phyloP scores from a whole-genome alignment of 78 protist genomes.

The Dictyostelium purpureum region DNA sequence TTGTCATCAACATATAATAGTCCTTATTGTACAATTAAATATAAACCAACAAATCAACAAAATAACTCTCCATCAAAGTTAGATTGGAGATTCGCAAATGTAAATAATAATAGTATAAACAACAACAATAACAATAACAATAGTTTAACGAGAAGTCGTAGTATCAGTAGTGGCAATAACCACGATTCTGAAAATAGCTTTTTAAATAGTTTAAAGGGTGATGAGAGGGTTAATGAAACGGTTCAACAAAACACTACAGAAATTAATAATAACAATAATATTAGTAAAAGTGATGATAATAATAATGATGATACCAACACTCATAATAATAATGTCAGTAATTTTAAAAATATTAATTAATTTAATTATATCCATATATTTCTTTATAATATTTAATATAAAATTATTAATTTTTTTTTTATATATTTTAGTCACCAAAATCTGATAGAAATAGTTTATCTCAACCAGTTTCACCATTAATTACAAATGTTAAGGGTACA shows the following conservation, averaged over 20 bases:
- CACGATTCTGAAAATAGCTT: no score
- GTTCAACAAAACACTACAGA: background rate
- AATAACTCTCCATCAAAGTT: background rate
- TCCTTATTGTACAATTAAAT: constrained; percentile 7
- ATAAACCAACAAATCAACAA: background rate
- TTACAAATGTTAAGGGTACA: background rate
- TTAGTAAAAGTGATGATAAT: background rate
- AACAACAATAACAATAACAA: background rate
- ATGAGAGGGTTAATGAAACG: background rate
- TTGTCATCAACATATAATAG: background rate
- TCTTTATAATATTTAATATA: background rate
- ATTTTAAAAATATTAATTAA: background rate
- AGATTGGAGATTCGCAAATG: background rate
- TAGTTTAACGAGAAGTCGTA: background rate
- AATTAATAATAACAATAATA: background rate
- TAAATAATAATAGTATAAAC: background rate
- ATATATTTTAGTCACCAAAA: background rate
- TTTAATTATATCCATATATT: background rate
- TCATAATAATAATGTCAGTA: background rate
- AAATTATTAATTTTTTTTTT: background rate
- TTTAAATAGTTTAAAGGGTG: background rate
- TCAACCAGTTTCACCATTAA: constrained; percentile 6
- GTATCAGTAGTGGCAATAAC: background rate
- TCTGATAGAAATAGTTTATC: constrained; percentile 12
- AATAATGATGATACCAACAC: background rate